These are phyloP conservation scores for Aspergillus avenaceus DNA, from an alignment of 495 filamentous ascomycete species.

Conservation along the genomic window DNA sequence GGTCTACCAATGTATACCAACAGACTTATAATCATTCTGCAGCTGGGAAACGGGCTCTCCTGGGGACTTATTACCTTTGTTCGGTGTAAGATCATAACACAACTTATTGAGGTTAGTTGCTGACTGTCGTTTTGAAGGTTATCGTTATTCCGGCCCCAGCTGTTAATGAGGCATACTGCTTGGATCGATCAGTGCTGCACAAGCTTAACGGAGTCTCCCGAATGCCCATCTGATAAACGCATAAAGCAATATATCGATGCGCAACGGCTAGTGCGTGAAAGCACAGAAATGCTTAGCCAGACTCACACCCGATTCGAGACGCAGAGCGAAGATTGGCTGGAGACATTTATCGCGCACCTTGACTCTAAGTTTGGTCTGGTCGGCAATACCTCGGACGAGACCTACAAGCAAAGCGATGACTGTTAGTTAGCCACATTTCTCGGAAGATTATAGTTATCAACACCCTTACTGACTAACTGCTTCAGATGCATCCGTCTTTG, in stretches of 20 bases:
- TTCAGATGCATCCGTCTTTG: background rate
- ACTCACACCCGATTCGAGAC: background rate
- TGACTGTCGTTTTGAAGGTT: background rate
- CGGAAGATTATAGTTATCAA: no score
- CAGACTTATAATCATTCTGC: background rate
- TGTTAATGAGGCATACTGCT: slow-evolving; percentile 2
- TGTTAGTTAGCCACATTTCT: background rate
- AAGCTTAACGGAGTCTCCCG: background rate
- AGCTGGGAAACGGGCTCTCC: slow-evolving; percentile 1
- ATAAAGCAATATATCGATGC: background rate
- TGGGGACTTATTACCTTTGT: slow-evolving; percentile 3
- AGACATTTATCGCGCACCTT: background rate
- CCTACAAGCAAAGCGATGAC: background rate
- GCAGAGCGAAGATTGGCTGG: background rate
- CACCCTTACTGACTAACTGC: background rate
- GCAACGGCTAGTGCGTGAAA: background rate
- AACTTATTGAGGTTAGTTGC: background rate
- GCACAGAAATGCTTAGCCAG: background rate
- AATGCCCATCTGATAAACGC: slow-evolving; percentile 1
- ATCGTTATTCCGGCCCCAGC: slow-evolving; percentile 3
- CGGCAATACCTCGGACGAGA: background rate
- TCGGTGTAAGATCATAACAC: background rate
- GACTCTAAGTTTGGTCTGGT: background rate
- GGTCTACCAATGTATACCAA: background rate
- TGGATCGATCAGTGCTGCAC: slow-evolving; percentile 3